Evolutionary conservation across 352 stramenopile genomes (phyloP), one percentile per base, ranked within the genome.

Genomic region (Phytophthora europaea): DNA sequence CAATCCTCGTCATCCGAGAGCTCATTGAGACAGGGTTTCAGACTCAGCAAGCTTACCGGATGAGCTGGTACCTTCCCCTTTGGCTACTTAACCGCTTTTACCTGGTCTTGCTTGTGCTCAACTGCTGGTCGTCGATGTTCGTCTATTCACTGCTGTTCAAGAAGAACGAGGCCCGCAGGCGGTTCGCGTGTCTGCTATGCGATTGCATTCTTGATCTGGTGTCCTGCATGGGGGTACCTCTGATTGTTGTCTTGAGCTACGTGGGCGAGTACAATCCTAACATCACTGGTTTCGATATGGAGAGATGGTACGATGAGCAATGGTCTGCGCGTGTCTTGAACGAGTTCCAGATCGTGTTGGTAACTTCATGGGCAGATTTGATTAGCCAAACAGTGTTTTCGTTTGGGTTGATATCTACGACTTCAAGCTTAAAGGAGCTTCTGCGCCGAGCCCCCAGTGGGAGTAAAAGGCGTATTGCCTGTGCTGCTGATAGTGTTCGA

Each of bases 71-170:
- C 15, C 66, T 73, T 13, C 33, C 66, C n/a, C 62, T 50, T 5
- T 34, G 62, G 4, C 71, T 63, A 51, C 66, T 81, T 20, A 73
- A 81, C 23, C 55, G 63, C 3, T 61, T 78, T 31, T 75, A 70
- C 15, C 64, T 75, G 7, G 12, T 31, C 0, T 45, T 80, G 9
- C 28, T 80, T 10, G 55, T 75, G 16, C 13, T 69, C 7, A 73
- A 73, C 34, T 73, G 58, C 51, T 73, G 59, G 66, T 38, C 47
- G 2, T 52, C 54, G 6, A 28, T 56, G 4, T 23, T 73, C 10
- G 22, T 73, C 0, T 64, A 65, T 45, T 58, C 52, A 2, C 22
- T 43, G 1, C 55, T 60, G 0, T 52, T 69, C 33, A 69, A 45
- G 22, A 50, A n/a, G 16, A 28, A 69, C 15, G 58, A 67, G 20